Evolutionary conservation across 2,329 filamentous ascomycete species (phyloP).

Genomic region (Paecilomyces dactylethromorphus): DNA sequence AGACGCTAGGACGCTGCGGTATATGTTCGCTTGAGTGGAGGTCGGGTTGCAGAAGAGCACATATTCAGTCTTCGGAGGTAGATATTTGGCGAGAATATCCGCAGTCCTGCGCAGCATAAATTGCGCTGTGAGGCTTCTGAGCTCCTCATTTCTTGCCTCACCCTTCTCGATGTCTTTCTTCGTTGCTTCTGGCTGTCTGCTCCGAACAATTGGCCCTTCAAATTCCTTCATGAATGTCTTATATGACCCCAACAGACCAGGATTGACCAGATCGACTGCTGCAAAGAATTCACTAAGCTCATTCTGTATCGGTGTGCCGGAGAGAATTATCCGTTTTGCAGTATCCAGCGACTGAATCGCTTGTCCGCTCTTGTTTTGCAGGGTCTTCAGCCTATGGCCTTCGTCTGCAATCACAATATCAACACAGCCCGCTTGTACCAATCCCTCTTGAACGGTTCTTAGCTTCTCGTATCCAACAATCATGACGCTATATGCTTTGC

Average conservation of each 20-base stretch:
- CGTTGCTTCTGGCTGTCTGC: slow-evolving; percentile 57
- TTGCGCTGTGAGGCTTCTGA: slow-evolving; percentile 53
- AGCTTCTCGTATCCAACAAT: slow-evolving; percentile 69
- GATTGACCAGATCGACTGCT: slow-evolving; percentile 64
- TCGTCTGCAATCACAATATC: slow-evolving; percentile 68
- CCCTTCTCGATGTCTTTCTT: slow-evolving; percentile 58
- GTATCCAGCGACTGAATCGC: slow-evolving; percentile 61
- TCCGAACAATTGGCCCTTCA: slow-evolving; percentile 58
- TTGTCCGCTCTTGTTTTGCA: slow-evolving; percentile 61
- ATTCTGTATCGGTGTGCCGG: slow-evolving; percentile 63
- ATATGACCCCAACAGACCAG: slow-evolving; percentile 57
- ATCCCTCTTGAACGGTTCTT: slow-evolving; percentile 57
- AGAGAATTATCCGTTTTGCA: slow-evolving; percentile 55
- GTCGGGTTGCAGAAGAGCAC: slow-evolving; percentile 62
- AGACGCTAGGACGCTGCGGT: slow-evolving; percentile 59
- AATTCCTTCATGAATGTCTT: slow-evolving; percentile 59
- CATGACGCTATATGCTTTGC: slow-evolving; percentile 63
- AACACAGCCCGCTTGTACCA: slow-evolving; percentile 56
- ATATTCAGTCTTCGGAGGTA: slow-evolving; percentile 62
- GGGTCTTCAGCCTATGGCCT: slow-evolving; percentile 61
- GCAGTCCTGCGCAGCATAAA: slow-evolving; percentile 63
- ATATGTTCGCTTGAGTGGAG: slow-evolving; percentile 52
- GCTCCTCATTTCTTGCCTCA: slow-evolving; percentile 54
- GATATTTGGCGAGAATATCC: slow-evolving; percentile 59
- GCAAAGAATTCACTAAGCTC: slow-evolving; percentile 62